These are phyloP conservation scores for Myxozyma udenii DNA, from an alignment of 805 yeast species.

Conservation along the genomic window DNA sequence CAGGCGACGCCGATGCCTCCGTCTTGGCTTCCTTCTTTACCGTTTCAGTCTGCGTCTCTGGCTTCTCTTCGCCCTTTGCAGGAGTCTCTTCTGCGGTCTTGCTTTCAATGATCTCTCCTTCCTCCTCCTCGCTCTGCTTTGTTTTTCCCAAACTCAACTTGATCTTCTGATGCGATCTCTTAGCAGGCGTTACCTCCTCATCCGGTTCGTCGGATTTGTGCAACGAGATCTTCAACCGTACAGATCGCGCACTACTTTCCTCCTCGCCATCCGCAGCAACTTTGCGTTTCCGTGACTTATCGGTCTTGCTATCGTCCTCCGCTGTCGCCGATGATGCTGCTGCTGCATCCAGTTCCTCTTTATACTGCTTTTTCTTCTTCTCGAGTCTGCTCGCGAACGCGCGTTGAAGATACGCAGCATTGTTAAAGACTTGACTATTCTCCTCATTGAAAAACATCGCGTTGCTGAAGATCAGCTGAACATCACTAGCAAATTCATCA, in stretches of 20 bases:
- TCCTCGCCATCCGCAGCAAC: conserved; percentile 16
- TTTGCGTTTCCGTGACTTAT: conserved; percentile 26
- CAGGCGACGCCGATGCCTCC: background rate
- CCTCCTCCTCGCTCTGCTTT: conserved; percentile 18
- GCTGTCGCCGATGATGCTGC: background rate
- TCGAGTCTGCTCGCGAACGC: conserved; percentile 10
- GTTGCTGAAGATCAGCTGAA: conserved; percentile 66
- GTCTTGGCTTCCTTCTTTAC: background rate
- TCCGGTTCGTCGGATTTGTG: conserved; percentile 10
- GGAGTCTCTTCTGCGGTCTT: conserved; percentile 21
- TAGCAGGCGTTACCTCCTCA: conserved; percentile 7
- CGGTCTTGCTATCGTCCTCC: conserved; percentile 7
- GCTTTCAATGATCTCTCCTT: conserved; percentile 16
- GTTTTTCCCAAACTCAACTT: conserved; percentile 21
- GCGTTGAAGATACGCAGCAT: conserved; percentile 55
- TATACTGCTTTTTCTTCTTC: conserved; percentile 4
- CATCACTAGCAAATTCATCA: conserved; percentile 56
- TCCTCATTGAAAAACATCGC: conserved; percentile 77
- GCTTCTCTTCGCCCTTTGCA: conserved; percentile 28
- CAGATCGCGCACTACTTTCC: conserved; percentile 16
- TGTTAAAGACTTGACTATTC: conserved; percentile 65
- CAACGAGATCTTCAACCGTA: conserved; percentile 26
- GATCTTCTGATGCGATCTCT: conserved; percentile 19
- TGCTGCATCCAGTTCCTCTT: background rate
- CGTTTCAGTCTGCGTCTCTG: conserved; percentile 10